These are phyloP conservation scores for Fusarium sp. DNA, from an alignment of 2,329 filamentous ascomycete species.

Conservation along the genomic window DNA sequence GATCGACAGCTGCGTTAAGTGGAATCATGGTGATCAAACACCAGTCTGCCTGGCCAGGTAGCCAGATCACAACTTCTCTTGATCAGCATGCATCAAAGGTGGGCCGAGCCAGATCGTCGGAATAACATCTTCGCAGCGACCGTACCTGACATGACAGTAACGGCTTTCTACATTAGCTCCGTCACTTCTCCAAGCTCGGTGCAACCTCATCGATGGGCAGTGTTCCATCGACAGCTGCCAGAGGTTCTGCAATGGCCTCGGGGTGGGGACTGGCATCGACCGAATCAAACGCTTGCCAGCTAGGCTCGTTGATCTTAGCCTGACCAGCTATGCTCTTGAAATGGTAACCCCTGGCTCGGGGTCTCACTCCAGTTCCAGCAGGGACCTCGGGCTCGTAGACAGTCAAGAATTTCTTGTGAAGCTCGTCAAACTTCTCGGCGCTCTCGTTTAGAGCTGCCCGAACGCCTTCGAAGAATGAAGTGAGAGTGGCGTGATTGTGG, in stretches of 20 bases:
- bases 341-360: constrained; percentile 83
- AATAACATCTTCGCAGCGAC: constrained; percentile 4
- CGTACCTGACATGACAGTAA: constrained; percentile 28
- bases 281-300: constrained; percentile 67
- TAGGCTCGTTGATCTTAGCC: constrained; percentile 72
- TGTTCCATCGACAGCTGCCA: constrained; percentile 50
- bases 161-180: constrained; percentile 23
- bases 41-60: neutral
- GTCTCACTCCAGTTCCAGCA: constrained; percentile 77
- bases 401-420: constrained; percentile 52
- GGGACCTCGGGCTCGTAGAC: constrained; percentile 78
- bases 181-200: constrained; percentile 64
- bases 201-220: constrained; percentile 58
- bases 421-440: constrained; percentile 66
- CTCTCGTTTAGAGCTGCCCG: constrained; percentile 70
- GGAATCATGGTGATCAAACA: neutral
- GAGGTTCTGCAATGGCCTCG: constrained; percentile 29
- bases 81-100: constrained; percentile 11
- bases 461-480: constrained; percentile 76
- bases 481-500: constrained; percentile 83
- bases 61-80: neutral
- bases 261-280: constrained; percentile 24
- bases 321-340: constrained; percentile 75
- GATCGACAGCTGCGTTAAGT: neutral
- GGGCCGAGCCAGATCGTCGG: constrained; percentile 21